Conservation (phyloP, 1,139 yeast genomes). For the Blastobotrys illinoisensis region DNA sequence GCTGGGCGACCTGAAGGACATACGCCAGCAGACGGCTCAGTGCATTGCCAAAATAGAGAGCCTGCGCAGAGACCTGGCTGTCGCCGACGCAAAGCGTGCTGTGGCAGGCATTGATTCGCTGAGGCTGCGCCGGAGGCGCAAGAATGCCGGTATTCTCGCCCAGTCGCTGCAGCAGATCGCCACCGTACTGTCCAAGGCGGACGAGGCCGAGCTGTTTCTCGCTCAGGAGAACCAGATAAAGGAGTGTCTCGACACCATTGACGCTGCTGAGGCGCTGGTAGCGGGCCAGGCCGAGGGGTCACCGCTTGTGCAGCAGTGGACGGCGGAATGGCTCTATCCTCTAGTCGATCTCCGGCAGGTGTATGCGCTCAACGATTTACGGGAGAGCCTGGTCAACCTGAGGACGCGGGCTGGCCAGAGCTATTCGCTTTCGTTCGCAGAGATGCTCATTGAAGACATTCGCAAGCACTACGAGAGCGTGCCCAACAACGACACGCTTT, state of each 20-base stretch:
- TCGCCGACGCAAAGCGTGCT: conserved; percentile 47
- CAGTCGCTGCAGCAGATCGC: conserved; percentile 56
- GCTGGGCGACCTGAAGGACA: conserved; percentile 64
- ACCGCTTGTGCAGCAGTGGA: conserved; percentile 33
- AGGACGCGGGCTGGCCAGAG: conserved; percentile 60
- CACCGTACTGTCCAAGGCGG: conserved; percentile 13
- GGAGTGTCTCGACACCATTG: conserved; percentile 48
- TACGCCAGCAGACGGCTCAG: conserved; percentile 51
- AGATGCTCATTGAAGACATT: conserved; percentile 54
- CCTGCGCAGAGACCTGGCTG: conserved; percentile 35
- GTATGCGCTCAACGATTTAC: conserved; percentile 54
- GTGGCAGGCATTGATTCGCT: conserved; percentile 50
- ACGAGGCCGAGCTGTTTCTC: conserved; percentile 22
- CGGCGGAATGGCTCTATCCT: conserved; percentile 46
- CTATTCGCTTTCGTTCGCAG: conserved; percentile 53
- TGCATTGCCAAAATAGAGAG: conserved; percentile 47
- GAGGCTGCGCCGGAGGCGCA: conserved; percentile 47
- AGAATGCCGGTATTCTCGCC: conserved; percentile 59
- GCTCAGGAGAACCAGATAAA: conserved; percentile 26
- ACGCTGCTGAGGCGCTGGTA: conserved; percentile 52
- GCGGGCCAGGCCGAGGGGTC: conserved; percentile 39
- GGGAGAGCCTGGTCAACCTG: conserved; percentile 47
- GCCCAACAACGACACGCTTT: conserved; percentile 46
- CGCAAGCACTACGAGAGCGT: conserved; percentile 50
- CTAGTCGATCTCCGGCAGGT: conserved; percentile 48